A percentile compares a stretch with the other conserved stretches of the same genome.
Conservation (phyloP, 768 basidiomycete genomes). For the Mycena albidolilacea region DNA sequence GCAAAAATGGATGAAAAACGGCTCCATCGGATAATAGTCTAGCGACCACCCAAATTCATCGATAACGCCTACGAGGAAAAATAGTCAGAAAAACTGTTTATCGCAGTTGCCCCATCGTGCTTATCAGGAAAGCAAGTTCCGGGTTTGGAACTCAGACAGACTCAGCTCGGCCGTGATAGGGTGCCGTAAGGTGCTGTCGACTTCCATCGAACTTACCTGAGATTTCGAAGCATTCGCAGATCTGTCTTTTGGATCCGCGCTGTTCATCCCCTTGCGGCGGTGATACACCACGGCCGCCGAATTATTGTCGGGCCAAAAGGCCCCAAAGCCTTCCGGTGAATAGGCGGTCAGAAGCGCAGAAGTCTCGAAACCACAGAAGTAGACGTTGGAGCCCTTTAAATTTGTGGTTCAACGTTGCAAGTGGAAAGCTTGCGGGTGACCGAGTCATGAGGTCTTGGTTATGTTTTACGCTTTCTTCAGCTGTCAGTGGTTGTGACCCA, state of each 20-base stretch:
- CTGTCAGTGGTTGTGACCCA: neutral
- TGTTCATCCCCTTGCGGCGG: conserved; percentile 10
- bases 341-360: neutral
- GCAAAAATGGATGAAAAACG: neutral
- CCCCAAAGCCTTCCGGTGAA: neutral
- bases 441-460: neutral
- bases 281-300: neutral
- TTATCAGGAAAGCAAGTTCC: conserved; percentile 18
- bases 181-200: conserved; percentile 7
- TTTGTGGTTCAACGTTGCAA: neutral
- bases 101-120: neutral
- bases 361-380: neutral
- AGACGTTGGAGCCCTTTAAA: no score
- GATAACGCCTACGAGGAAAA: neutral
- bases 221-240: conserved; percentile 9
- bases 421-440: neutral
- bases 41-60: neutral
- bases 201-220: conserved; percentile 6
- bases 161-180: conserved; percentile 2
- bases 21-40: neutral
- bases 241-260: neutral
- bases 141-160: conserved; percentile 1
- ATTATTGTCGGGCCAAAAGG: neutral
- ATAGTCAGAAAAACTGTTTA: neutral
- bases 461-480: neutral